Conservation (phyloP, 441 rosid species). For the Erodium trifolium region DNA sequence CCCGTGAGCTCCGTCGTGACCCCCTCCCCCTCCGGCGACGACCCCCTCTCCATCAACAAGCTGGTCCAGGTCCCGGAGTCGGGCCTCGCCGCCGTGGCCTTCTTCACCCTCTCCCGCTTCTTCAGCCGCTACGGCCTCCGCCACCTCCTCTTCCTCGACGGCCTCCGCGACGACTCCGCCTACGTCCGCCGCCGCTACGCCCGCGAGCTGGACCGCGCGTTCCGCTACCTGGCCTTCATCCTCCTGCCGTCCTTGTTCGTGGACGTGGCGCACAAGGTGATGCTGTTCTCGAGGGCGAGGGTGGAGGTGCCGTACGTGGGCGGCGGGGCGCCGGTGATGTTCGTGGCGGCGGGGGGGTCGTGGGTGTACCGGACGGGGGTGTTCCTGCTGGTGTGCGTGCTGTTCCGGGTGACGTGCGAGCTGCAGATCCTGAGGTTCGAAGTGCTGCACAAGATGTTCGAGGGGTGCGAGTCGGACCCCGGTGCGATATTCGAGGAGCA, state of each 20-base stretch:
- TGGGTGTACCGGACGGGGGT: constrained; percentile 68
- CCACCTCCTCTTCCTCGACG: constrained; percentile 60
- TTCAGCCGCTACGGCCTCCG: constrained; percentile 42
- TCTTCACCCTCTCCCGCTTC: constrained; percentile 48
- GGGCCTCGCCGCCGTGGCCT: constrained; percentile 41
- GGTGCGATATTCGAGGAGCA: constrained; percentile 50
- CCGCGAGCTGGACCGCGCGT: constrained; percentile 47
- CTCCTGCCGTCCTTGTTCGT: constrained; percentile 59
- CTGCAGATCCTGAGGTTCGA: constrained; percentile 66
- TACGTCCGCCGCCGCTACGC: constrained; percentile 42
- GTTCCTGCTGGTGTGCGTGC: constrained; percentile 53
- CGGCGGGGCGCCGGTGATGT: constrained; percentile 31
- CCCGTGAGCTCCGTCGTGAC: constrained; percentile 25
- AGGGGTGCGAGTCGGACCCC: constrained; percentile 40
- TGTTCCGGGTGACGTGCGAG: constrained; percentile 71
- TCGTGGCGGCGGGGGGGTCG: constrained; percentile 41
- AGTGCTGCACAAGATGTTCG: constrained; percentile 51
- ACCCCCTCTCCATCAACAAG: constrained; percentile 43
- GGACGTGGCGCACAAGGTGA: constrained; percentile 47
- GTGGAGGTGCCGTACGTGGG: constrained; percentile 32
- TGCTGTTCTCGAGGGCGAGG: constrained; percentile 18
- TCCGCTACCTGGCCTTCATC: constrained; percentile 53
- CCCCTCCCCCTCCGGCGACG: constrained; percentile 18
- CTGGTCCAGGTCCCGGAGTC: constrained; percentile 65
- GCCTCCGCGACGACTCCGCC: constrained; percentile 38